Base-by-base conservation (phyloP, 2,329 filamentous ascomycete genomes). In the Mollisia scopiformis region DNA sequence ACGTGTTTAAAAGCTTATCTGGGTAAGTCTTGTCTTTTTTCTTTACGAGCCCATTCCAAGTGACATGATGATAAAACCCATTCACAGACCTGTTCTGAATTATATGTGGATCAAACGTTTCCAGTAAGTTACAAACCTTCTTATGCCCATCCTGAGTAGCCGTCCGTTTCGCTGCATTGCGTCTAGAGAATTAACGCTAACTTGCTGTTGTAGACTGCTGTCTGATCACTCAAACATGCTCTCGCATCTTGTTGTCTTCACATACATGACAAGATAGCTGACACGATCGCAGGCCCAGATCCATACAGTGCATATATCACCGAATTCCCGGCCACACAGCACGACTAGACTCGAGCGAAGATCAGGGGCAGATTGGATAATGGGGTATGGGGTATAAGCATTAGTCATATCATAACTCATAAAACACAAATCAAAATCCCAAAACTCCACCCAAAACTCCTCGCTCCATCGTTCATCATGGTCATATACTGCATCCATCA, bases 31-130 rank as follows among this genome's bases (percentile, higher is more conserved):
- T 60, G 61, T 59, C 58, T 67, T 52, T 63, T 58, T 63, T 61
- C 62, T 63, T 57, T 65, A 54, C n/a, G 25, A 27, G 10, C 21
- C 3, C 59, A 52, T 49, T 47, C 56, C 31, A 43, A 56, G 58
- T 70, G 82, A 80, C 73, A 86, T 91, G 90, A 91, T 90, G 88
- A 92, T 79, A 83, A 76, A 79, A 72, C 78, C 83, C 78, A 79
- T 84, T 89, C 89, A 92, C 88, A 92, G 89, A 92, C 89, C 89
- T 92, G 89, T 89, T 89, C 89, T 83, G 88, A 92, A 89, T 77
- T 74, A 71, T 67, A 82, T 91, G 88, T 90, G 82, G 88, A 90
- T 83, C 80, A 74, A 61, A 78, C 78, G 88, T 85, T 86, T 88
- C 86, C 89, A 92, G n/a, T n/a, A n/a, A n/a, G n/a, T n/a, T n/a